These are phyloP conservation scores for Camellia sinensis DNA, from an alignment of 148 eudicot genomes.

Conservation along the genomic window DNA sequence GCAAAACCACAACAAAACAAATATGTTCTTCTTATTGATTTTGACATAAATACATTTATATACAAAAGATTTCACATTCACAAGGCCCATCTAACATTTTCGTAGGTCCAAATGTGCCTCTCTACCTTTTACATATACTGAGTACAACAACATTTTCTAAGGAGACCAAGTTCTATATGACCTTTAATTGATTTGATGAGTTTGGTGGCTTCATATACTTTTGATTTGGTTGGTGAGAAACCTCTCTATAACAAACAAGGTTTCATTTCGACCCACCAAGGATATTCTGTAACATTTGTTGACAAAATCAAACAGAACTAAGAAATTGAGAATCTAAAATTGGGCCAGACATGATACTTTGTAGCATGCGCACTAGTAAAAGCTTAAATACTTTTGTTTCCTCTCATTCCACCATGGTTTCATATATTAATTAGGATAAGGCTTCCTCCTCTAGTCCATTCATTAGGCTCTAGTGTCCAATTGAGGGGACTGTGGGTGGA, in stretches of 20 bases:
- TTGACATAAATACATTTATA: not conserved
- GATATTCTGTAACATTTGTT: not conserved
- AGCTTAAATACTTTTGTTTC: too few species aligned
- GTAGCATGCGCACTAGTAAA: not conserved
- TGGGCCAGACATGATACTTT: constrained; percentile 4
- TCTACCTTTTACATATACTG: constrained; percentile 1
- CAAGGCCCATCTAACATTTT: not conserved
- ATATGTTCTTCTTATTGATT: constrained; percentile 11
- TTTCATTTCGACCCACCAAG: not conserved
- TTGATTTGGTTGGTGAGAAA: constrained; percentile 16
- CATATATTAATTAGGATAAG: too few species aligned
- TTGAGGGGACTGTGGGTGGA: too few species aligned
- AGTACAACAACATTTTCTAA: constrained; percentile 1
- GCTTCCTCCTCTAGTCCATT: too few species aligned
- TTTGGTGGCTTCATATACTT: not conserved
- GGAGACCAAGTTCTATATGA: not conserved
- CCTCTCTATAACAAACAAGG: not conserved
- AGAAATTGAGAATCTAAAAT: not conserved
- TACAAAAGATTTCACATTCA: constrained; percentile 11
- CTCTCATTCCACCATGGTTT: too few species aligned
- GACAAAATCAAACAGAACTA: not conserved
- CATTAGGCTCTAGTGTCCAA: too few species aligned
- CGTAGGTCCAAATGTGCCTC: too few species aligned
- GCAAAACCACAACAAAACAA: not conserved
- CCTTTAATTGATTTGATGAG: not conserved